Conservation (phyloP, 176 grass and related monocot genomes). For the Carex pumila region DNA sequence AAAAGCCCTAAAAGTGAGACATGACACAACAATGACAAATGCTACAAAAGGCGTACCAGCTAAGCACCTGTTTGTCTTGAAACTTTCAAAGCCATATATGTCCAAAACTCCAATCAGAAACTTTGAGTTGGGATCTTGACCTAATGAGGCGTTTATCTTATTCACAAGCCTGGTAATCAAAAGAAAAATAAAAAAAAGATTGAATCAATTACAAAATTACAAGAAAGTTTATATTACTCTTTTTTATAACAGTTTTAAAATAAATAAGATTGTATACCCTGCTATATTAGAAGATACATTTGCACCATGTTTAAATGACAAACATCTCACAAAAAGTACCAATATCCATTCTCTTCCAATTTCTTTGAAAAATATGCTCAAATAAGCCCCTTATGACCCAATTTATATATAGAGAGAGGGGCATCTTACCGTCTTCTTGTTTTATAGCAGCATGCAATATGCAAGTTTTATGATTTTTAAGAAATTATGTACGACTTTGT, state of each 20-base stretch:
- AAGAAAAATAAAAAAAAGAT: conserved; percentile 15
- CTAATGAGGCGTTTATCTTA: conserved; percentile 92
- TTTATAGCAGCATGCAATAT: background rate
- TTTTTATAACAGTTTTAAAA: background rate
- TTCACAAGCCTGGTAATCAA: conserved; percentile 71
- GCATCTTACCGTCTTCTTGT: background rate
- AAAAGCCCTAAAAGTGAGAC: conserved; percentile 11
- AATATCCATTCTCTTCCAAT: background rate
- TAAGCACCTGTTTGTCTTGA: conserved; percentile 99
- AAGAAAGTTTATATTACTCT: background rate
- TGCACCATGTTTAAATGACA: background rate
- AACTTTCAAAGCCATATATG: conserved; percentile 99
- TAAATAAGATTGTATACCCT: background rate
- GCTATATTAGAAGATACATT: background rate
- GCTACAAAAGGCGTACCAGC: conserved; percentile 74
- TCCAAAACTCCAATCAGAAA: conserved; percentile 90
- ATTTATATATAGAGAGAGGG: background rate
- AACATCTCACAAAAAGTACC: background rate
- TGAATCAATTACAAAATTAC: conserved; percentile 14
- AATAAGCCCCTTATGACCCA: background rate
- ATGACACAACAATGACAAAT: conserved; percentile 22
- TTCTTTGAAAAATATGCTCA: background rate
- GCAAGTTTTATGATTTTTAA: background rate
- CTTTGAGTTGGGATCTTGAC: conserved; percentile 91
- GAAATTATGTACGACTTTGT: background rate